phyloP scores from a whole-genome alignment of 2,329 filamentous ascomycete species.

The Diaporthe caulivora region DNA sequence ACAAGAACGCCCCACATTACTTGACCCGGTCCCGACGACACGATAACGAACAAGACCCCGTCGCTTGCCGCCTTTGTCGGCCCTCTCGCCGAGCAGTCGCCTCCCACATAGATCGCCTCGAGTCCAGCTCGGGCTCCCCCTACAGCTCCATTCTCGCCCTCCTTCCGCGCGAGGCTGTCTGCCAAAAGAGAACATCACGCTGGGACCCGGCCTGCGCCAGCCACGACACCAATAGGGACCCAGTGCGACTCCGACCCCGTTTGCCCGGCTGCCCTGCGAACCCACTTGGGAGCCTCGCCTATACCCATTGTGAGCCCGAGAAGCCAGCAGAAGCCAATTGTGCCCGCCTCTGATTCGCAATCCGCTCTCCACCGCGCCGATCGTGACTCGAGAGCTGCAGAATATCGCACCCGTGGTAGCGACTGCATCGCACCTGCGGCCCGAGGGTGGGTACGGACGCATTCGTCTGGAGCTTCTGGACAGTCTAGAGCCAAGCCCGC shows the following conservation, averaged over 20 bases:
- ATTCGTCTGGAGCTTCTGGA: constrained; percentile 29
- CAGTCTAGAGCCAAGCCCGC: constrained; percentile 27
- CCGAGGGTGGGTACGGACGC: constrained; percentile 35
- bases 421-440: constrained; percentile 29
- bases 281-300: constrained; percentile 25
- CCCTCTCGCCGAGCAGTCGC: background rate
- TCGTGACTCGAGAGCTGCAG: constrained; percentile 34
- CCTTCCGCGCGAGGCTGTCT: constrained; percentile 1
- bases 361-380: constrained; percentile 25
- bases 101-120: background rate
- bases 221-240: background rate
- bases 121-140: background rate
- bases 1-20: constrained; percentile 6
- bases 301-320: constrained; percentile 10
- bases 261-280: constrained; percentile 13
- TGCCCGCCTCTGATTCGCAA: constrained; percentile 32
- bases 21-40: constrained; percentile 2
- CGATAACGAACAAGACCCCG: background rate
- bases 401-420: constrained; percentile 28
- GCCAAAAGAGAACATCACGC: background rate
- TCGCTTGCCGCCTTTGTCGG: background rate
- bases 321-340: constrained; percentile 24
- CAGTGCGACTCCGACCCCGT: constrained; percentile 18
- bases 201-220: background rate
- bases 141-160: background rate